Base-by-base conservation (phyloP, 805 yeast genomes). In the Saturnispora hagleri region DNA sequence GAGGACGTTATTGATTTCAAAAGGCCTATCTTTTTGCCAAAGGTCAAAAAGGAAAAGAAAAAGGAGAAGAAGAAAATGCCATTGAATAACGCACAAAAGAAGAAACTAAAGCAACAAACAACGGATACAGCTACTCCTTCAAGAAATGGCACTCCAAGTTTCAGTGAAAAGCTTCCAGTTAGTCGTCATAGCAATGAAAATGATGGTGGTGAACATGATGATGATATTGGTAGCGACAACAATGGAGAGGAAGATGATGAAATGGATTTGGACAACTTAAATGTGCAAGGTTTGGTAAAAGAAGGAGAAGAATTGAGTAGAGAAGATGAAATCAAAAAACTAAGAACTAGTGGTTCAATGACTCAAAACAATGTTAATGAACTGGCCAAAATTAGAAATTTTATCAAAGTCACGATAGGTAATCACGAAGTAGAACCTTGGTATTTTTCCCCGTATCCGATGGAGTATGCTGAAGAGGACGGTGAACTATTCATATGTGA, bases 371-470 rank as follows among this genome's bases (percentile, higher is more conserved):
- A 77, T 54, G 84, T 84, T 55, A 77, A 82, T 52, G 98, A 91
- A 62, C 86, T 91, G 24, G 89, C 98, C 0, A 76, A 93, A 51
- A 97, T 93, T 46, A 77, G 98, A 58, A 93, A 93, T 63, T 74
- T 93, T 56, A 74, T 79, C 46, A 76, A 79, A 51, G 80, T 93
- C 5, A 84, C 88, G 3, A 80, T 93, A 69, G 99, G 99, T 1
- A 85, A 84, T 56, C 89, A 82, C 66, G 86, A 86, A 59, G 89
- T 93, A 50, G 99, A 93, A 66, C 99, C 99, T 2, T 93, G 99
- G 99, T 93, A 93, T 69, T 93, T 93, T 62, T 86, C 96, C 1
- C 98, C 99, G 1, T 93, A 93, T 66, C 99, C 99, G 0, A 75
- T 89, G 15, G 99, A 93, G 64, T 75, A 89, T 51, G 89, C 97